Evolutionary conservation across 2,329 filamentous ascomycete species (phyloP), one percentile per base, ranked within the genome.

Genomic region (Colletotrichum shisoi): DNA sequence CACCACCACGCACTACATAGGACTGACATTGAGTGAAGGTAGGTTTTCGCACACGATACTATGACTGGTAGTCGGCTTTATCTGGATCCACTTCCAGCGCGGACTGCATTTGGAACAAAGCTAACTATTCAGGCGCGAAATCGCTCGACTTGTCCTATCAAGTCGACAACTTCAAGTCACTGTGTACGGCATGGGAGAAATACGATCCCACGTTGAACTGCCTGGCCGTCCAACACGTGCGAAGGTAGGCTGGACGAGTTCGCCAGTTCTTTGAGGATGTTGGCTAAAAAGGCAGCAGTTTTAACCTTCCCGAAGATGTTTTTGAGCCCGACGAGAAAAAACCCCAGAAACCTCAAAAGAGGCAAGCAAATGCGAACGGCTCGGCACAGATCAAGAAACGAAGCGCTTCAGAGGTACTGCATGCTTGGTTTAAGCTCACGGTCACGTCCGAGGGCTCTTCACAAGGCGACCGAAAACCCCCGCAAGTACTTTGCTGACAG

Each of bases 1-100:
- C 76, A 98, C 94, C 0, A 93, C 93, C 27, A 97, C 94, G 1
- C 94, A 94, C 77, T 99, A 98, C 76, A 93, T 99, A 74, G 95
- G 95, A 42, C 84, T 98, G 54, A 91, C 94, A 72, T 80, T 97
- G 62, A 84, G 85, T 44, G 86, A 89, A 82, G 90, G 92, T 93
- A 84, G 76, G 86, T 81, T 51, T 31, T 37, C 15, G 51, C 27
- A 21, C 13, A 59, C 42, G 17, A 57, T 19, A 34, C 37, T 31
- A 31, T 46, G 42, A n/a, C 68, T 67, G 68, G 74, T 73, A 21
- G 6, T 49, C 27, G 19, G 31, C 34, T 19, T 6, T 31, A 34
- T 48, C n/a, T 48, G 13, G 40, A 45, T 31, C 46, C 13, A 17
- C 27, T 17, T 52, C 8, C 31, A 17, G 17, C 39, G 21, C 31